phyloP scores from a whole-genome alignment of 495 filamentous ascomycete genomes.

The Clavariopsis aquatica region DNA sequence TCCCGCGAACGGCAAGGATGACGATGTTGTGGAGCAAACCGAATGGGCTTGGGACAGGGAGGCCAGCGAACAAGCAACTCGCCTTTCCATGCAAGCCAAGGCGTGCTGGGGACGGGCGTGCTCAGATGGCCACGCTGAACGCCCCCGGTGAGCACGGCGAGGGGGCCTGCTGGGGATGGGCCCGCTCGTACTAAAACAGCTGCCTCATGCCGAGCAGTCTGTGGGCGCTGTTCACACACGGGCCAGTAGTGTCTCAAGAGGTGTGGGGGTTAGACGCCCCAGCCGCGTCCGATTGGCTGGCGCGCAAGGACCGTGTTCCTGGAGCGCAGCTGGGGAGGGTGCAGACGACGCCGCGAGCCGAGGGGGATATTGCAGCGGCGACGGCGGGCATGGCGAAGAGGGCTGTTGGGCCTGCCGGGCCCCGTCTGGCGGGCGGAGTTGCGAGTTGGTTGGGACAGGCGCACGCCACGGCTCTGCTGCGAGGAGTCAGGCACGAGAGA shows the following conservation, averaged over 20 bases:
- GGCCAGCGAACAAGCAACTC: constrained; percentile 36
- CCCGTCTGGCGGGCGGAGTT: too few species aligned
- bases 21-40: constrained; percentile 34
- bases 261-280: constrained; percentile 34
- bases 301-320: neutral
- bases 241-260: constrained; percentile 30
- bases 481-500: neutral
- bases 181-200: neutral
- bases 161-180: constrained; percentile 11
- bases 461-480: neutral
- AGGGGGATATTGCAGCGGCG: neutral
- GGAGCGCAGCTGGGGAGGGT: neutral
- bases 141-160: constrained; percentile 6
- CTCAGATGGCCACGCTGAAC: constrained; percentile 7
- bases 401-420: too few species aligned
- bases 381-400: neutral
- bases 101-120: constrained; percentile 30
- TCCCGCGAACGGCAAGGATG: constrained; percentile 39
- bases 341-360: neutral
- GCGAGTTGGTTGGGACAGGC: neutral
- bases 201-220: constrained; percentile 4
- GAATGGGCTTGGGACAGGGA: constrained; percentile 32
- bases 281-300: constrained; percentile 24
- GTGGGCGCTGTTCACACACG: constrained; percentile 5
- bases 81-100: constrained; percentile 32